A percentile compares a stretch with the other conserved stretches of the same genome.
Conservation (phyloP, 2,329 filamentous ascomycete species). For the Falciphora oryzae region DNA sequence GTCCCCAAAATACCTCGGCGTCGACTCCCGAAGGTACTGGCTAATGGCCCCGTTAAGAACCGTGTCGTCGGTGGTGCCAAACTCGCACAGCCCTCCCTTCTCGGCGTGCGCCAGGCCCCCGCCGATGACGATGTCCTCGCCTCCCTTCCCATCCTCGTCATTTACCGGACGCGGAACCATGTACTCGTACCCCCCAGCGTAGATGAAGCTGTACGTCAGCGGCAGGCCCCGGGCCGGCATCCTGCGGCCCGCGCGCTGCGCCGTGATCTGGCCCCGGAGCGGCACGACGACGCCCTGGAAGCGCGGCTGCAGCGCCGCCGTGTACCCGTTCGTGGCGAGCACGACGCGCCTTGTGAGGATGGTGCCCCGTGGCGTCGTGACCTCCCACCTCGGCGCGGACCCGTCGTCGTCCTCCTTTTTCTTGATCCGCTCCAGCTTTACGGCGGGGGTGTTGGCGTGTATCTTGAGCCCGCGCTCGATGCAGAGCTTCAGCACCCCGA, state of each 20-base stretch:
- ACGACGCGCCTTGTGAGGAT: slow-evolving; percentile 38
- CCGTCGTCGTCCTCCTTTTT: too few relatives aligned
- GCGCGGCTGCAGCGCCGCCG: slow-evolving; percentile 34
- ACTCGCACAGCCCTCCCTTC: slow-evolving; percentile 38
- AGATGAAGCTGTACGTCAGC: slow-evolving; percentile 57
- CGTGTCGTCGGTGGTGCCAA: slow-evolving; percentile 52
- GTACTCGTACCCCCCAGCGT: slow-evolving; percentile 58
- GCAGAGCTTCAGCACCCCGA: slow-evolving; percentile 39
- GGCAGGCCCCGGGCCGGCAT: slow-evolving; percentile 34
- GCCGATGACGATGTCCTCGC: slow-evolving; percentile 53
- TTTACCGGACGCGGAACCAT: slow-evolving; percentile 53
- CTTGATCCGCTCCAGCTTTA: slow-evolving; percentile 14
- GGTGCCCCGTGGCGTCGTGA: slow-evolving; percentile 36
- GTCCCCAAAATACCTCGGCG: slow-evolving; percentile 45
- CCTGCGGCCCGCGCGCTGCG: slow-evolving; percentile 28
- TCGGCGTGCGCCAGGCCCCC: slow-evolving; percentile 41
- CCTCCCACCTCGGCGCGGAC: slow-evolving; percentile 24
- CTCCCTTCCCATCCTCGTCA: slow-evolving; percentile 15
- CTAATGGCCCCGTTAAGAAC: slow-evolving; percentile 44
- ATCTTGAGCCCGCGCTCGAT: slow-evolving; percentile 40
- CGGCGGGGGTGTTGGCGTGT: slow-evolving; percentile 45
- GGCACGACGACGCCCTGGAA: slow-evolving; percentile 45
- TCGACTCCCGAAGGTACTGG: slow-evolving; percentile 36
- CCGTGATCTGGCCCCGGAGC: slow-evolving; percentile 43
- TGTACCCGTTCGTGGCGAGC: slow-evolving; percentile 49